Conservation (phyloP, 139 green algal species). For the Volvox africanus region DNA sequence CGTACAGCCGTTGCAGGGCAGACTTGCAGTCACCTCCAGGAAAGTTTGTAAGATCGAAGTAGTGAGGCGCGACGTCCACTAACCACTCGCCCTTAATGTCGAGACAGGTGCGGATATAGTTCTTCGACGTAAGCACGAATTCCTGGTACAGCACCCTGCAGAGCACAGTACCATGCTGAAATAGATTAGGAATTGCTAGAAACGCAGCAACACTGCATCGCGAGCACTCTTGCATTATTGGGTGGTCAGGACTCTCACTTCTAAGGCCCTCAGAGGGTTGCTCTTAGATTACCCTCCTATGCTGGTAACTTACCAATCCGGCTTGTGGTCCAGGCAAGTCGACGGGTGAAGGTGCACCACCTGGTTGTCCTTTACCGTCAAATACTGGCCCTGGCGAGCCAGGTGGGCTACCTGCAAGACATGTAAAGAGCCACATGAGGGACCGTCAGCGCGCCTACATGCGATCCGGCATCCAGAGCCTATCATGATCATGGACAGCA, state of each 20-base stretch:
- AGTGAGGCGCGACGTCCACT: slow-evolving; percentile 95
- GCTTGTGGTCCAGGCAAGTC: slow-evolving; percentile 94
- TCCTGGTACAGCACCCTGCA: slow-evolving; percentile 97
- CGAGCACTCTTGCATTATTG: too few species aligned
- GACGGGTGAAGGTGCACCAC: slow-evolving; percentile 96
- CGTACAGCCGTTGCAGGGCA: slow-evolving; percentile 88
- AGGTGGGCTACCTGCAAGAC: slow-evolving; percentile 90
- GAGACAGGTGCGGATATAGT: slow-evolving; percentile 96
- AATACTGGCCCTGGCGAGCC: slow-evolving; percentile 92
- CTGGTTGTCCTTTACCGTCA: slow-evolving; percentile 99
- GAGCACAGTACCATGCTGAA: background rate
- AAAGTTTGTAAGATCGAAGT: slow-evolving; percentile 98
- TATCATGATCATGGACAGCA: background rate
- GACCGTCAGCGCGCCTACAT: background rate
- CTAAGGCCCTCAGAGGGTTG: too few species aligned
- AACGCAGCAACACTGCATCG: too few species aligned
- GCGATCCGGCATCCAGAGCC: background rate
- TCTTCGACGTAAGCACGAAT: slow-evolving; percentile 97
- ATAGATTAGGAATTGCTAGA: too few species aligned
- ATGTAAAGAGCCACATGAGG: background rate
- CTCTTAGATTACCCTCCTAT: too few species aligned
- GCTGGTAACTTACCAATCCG: slow-evolving; percentile 70
- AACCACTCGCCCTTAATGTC: slow-evolving; percentile 98
- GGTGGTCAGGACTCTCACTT: too few species aligned
- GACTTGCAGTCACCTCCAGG: slow-evolving; percentile 86